Evolutionary conservation across 345 rosid genomes (phyloP), one percentile per base, ranked within the genome.

Genomic region (Populus deltoides): DNA sequence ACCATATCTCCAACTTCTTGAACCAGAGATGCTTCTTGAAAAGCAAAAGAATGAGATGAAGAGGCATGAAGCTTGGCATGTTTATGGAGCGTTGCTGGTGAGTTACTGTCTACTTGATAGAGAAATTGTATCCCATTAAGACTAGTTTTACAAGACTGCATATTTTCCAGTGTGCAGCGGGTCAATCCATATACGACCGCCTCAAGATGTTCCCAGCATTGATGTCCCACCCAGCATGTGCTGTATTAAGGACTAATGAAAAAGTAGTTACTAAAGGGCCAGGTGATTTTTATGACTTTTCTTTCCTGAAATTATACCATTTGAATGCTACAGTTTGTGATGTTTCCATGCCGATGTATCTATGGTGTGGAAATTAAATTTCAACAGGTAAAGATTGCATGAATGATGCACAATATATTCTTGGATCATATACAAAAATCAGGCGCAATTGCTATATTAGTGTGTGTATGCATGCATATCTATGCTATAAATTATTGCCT

Each of bases 31-130:
- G 90, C 85, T 89, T 78, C 91, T 87, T 77, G 97, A 93, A 84
- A 90, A 80, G 85, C 97, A 92, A 80, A 92, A 89, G 85, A 96
- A 93, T 82, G 95, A 87, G 87, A 80, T 90, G 82, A 93, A 96
- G 90, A 90, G 92, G 86, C 87, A 88, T 74, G 98, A 96, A 86
- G 98, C 97, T 71, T 92, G 98, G 97, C 97, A 86, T 66, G 93
- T 96, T 67, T 93, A 92, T 85, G 95, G 94, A 78, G 97, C 97
- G 45, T 80, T 93, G 81, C 76, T 91, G 91, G 98, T 93, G 78
- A 88, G 91, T 85, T 31, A 22, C 66, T 67, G 39, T 80, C 36
- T 31, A 25, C 36, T 18, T 38, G 16, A 35, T 77, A 53, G 35
- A 70, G 59, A 77, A 71, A 69, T 77, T 76, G 25, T 67, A 73